These are phyloP conservation scores for Penicillium concentricum DNA, from an alignment of 2,329 filamentous ascomycete species.

Conservation along the genomic window DNA sequence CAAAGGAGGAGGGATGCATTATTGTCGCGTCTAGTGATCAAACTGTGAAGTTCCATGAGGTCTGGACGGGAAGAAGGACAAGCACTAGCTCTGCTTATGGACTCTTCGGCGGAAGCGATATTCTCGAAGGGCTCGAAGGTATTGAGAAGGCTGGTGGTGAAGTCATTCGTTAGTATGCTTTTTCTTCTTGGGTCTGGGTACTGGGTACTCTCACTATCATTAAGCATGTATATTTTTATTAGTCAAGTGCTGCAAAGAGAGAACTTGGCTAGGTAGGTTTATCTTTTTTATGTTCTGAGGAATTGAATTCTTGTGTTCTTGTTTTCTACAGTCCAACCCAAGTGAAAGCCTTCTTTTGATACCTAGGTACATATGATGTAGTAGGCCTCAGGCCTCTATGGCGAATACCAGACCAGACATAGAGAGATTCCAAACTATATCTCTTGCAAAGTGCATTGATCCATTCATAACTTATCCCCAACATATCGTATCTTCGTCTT, in stretches of 20 bases:
- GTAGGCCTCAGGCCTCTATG: too few species aligned
- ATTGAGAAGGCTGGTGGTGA: conserved; percentile 60
- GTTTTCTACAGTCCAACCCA: background rate
- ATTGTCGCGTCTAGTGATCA: conserved; percentile 90
- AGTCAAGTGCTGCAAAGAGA: background rate
- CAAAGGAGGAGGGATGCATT: conserved; percentile 73
- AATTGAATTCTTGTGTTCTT: background rate
- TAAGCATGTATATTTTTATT: conserved; percentile 1
- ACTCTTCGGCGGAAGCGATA: conserved; percentile 76
- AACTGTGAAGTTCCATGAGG: conserved; percentile 91
- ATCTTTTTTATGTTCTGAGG: background rate
- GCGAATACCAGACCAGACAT: too few species aligned
- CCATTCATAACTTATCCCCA: too few species aligned
- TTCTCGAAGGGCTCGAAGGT: conserved; percentile 77
- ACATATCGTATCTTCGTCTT: too few species aligned
- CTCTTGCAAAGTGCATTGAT: too few species aligned
- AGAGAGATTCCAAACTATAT: too few species aligned
- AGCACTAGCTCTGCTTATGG: conserved; percentile 55
- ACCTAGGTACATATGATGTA: too few species aligned
- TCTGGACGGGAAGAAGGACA: conserved; percentile 71
- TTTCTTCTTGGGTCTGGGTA: conserved; percentile 1
- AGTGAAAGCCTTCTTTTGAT: too few species aligned
- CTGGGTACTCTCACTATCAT: conserved; percentile 4
- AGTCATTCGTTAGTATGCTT: conserved; percentile 56
- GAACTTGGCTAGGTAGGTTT: background rate